Evolutionary conservation across 768 basidiomycete genomes (phyloP), one percentile per base, ranked within the genome.

Genomic region (Termitomyces sp.): DNA sequence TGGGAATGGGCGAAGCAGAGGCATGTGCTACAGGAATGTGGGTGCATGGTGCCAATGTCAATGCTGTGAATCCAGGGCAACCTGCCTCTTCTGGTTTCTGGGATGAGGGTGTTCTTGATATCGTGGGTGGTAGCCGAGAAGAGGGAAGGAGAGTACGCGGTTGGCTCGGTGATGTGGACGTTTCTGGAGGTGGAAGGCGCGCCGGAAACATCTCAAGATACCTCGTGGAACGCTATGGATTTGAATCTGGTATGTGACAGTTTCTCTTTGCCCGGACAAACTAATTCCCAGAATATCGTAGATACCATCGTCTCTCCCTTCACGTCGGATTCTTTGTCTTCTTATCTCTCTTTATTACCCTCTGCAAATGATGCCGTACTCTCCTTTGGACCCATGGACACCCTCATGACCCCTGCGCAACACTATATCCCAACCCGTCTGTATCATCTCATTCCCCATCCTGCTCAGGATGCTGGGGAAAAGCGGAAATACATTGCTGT

Each of bases 131-230:
- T 0, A 85, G 82, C 59, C 73, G 84, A 54, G 89, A 91, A 61
- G 90, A 90, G 64, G 89, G 85, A 2, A 74, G 85, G 63, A 75
- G 85, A 47, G 85, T 93, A 46, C 79, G 87, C 64, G 82, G 82
- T 4, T 91, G 91, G 89, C 74, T 94, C 6, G 92, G 91, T n/a
- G 89, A 90, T 34, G 91, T 92, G 11, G 89, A 91, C 65, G 68
- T 79, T 36, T 81, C 82, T 12, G 84, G 86, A 46, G 88, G 84
- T 13, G 82, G 83, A 20, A 75, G 85, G 60, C 81, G 85, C 47
- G 74, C 81, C 2, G 89, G 88, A 7, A 85, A 79, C 58, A 76
- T 93, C 22, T 85, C 88, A 2, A 77, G 85, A 66, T 93, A 92
- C 66, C 78, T 93, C 44, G 85, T 85, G 33, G 90, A 93, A 48